Conservation (phyloP, 495 filamentous ascomycete species). For the Tuber aestivum region DNA sequence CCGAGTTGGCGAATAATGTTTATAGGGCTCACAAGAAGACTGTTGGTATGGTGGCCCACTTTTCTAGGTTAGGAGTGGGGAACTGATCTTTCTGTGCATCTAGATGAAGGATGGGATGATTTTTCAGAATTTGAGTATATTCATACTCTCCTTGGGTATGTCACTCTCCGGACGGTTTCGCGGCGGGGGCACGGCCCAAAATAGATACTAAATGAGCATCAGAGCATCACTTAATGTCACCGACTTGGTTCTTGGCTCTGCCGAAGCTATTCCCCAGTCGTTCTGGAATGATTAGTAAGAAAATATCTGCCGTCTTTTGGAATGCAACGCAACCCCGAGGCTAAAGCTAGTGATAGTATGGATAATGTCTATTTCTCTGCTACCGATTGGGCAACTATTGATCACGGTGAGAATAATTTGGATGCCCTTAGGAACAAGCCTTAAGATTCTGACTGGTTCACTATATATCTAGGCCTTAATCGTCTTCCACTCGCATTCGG, state of each 20-base stretch:
- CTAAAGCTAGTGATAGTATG: slow-evolving; percentile 41
- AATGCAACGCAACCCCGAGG: neutral
- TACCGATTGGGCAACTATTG: slow-evolving; percentile 58
- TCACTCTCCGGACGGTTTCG: neutral
- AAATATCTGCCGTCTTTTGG: neutral
- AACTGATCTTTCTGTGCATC: neutral
- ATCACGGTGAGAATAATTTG: slow-evolving; percentile 44
- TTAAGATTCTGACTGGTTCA: neutral
- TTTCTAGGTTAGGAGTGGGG: neutral
- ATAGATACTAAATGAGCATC: neutral
- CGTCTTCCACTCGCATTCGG: slow-evolving; percentile 58
- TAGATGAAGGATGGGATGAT: slow-evolving; percentile 47
- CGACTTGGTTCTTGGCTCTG: slow-evolving; percentile 46
- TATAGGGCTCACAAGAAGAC: slow-evolving; percentile 58
- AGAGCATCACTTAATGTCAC: slow-evolving; percentile 51
- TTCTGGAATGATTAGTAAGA: slow-evolving; percentile 31
- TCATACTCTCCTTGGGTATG: slow-evolving; percentile 51
- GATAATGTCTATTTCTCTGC: slow-evolving; percentile 57
- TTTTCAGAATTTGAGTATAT: slow-evolving; percentile 61
- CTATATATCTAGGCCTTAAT: slow-evolving; percentile 46
- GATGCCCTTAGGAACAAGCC: neutral
- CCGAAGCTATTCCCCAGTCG: slow-evolving; percentile 6
- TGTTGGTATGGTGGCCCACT: slow-evolving; percentile 37
- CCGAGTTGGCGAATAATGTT: slow-evolving; percentile 54
- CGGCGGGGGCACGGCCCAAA: neutral